phyloP scores from a whole-genome alignment of 768 basidiomycete genomes.

The Russula ochroleuca region DNA sequence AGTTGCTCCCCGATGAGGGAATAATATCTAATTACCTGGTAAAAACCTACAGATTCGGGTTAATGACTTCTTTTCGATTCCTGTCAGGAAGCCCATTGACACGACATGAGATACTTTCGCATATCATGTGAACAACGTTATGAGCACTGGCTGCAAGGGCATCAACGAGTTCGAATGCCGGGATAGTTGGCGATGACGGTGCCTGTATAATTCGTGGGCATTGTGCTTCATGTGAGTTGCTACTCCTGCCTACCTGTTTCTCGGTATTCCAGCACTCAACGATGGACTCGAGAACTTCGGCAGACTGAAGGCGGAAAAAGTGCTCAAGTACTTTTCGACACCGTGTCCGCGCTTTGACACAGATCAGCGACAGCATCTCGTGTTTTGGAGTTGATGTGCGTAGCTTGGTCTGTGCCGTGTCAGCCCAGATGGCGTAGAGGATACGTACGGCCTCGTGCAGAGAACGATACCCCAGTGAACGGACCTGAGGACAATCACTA shows the following conservation, averaged over 20 bases:
- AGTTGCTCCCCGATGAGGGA: background rate
- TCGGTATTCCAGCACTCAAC: conserved; percentile 78
- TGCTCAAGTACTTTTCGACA: conserved; percentile 80
- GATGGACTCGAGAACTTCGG: conserved; percentile 79
- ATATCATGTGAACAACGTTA: conserved; percentile 81
- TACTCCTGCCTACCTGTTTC: conserved; percentile 39
- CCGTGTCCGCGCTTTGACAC: conserved; percentile 58
- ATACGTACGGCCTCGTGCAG: conserved; percentile 80
- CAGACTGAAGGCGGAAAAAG: conserved; percentile 73
- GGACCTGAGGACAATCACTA: conserved; percentile 42
- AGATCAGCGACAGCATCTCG: conserved; percentile 65
- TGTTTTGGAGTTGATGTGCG: conserved; percentile 50
- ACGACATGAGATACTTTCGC: conserved; percentile 71
- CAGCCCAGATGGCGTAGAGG: conserved; percentile 71
- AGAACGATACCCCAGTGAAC: conserved; percentile 70
- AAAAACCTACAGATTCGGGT: conserved; percentile 60
- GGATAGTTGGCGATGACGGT: conserved; percentile 31
- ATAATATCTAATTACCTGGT: background rate
- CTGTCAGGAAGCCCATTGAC: conserved; percentile 53
- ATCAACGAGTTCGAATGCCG: conserved; percentile 80
- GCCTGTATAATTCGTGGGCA: conserved; percentile 18
- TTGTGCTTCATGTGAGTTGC: background rate
- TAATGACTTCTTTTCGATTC: conserved; percentile 54
- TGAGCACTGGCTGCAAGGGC: conserved; percentile 80
- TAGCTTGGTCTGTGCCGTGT: conserved; percentile 48